Base-by-base conservation (phyloP, 768 basidiomycete genomes). In the Galerina marginata region DNA sequence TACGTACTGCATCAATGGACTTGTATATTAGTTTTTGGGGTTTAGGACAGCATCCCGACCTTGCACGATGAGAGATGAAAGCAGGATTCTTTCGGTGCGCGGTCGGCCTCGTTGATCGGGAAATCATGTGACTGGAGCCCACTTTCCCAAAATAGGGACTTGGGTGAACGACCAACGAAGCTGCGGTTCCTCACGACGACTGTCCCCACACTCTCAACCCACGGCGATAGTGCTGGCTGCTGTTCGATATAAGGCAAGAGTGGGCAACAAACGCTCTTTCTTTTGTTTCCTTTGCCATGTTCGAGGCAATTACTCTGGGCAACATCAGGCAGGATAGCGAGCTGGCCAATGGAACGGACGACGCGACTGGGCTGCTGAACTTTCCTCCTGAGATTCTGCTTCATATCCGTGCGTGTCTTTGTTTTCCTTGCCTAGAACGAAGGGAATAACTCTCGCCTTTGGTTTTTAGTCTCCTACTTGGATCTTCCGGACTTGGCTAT, bases 401-500 rank as follows among this genome's bases (percentile, higher is more conserved):
- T 46, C 75, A 86, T 64, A 88, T 90, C 33, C 74, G 88, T 88
- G 64, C 2, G 51, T 59, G 83, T 67, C 44, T 44, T 15, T 49
- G n/a, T 46, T 36, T 54, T 25, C 57, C 36, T 54, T 9, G 53
- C 37, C 14, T 51, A 47, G 12, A 16, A 37, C 29, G 53, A 33
- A 52, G 56, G 44, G 16, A 14, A 7, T 49, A 43, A 52, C 40
- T 37, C 39, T 16, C 15, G 45, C 23, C 46, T 58, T 56, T 20
- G 33, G 38, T 33, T 12, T 29, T 48, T 58, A 91, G 90, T 89
- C 46, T 86, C 87, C 0, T 92, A 84, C 70, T 78, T 92, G 56
- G 91, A 92, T 72, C 72, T 91, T 6, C 90, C 91, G 0, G 91
- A 92, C 68, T 81, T 91, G 47, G 82, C 81, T 48, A 67, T 78